These are phyloP conservation scores for Leccinum obscurum DNA, from an alignment of 768 basidiomycete species.

Conservation along the genomic window DNA sequence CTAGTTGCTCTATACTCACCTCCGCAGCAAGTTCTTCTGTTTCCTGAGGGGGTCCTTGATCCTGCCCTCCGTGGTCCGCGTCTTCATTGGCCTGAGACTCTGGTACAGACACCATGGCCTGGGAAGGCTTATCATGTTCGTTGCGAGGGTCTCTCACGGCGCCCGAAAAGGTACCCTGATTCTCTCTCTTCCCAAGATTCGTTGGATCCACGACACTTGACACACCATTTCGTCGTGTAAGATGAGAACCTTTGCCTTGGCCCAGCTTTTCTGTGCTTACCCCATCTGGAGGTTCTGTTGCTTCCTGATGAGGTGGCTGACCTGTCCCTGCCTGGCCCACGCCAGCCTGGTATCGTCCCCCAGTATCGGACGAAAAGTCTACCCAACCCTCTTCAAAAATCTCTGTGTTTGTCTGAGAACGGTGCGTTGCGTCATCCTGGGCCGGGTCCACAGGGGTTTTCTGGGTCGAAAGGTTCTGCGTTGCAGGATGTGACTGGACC, in stretches of 20 bases:
- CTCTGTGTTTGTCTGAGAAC: no score
- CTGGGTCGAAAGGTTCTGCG: no score
- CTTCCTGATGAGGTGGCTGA: not conserved
- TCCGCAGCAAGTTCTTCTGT: not conserved
- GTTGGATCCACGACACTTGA: conserved; percentile 24
- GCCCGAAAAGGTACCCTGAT: not conserved
- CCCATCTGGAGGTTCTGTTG: not conserved
- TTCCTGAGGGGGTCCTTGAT: not conserved
- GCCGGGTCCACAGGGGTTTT: no score
- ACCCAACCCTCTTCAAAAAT: no score
- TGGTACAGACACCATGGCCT: not conserved
- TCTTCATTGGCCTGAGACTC: not conserved
- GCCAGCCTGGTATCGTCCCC: not conserved
- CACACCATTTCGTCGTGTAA: not conserved
- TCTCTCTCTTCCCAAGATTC: conserved; percentile 14
- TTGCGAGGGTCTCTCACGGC: no score
- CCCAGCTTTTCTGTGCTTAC: not conserved
- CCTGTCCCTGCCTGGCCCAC: not conserved
- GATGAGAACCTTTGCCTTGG: not conserved
- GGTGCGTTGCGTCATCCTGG: no score
- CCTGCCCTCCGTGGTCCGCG: not conserved
- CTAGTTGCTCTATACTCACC: not conserved
- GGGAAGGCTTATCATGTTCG: not conserved
- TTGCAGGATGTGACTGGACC: no score
- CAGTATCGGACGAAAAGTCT: not conserved